Conservation (phyloP, 305 asterid species). For the Solanum hybrid region DNA sequence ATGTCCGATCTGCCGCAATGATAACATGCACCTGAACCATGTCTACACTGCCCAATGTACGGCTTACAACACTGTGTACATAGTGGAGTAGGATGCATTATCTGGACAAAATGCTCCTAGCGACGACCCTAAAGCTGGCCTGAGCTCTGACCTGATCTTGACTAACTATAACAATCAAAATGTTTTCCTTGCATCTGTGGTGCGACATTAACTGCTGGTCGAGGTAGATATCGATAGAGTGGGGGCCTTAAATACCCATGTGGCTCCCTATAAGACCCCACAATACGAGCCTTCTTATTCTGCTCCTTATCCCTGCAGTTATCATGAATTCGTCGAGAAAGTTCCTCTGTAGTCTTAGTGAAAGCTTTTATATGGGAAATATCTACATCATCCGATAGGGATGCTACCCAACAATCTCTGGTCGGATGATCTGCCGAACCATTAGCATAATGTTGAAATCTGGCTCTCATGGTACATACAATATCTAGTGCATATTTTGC, state of each 20-base stretch:
- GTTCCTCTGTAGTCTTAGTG: background rate
- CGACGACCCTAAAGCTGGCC: background rate
- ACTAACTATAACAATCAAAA: no score
- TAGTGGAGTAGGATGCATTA: background rate
- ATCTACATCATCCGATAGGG: background rate
- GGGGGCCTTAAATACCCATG: background rate
- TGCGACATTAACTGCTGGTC: background rate
- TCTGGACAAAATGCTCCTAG: background rate
- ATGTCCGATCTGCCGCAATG: background rate
- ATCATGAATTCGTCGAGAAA: background rate
- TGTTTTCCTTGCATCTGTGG: background rate
- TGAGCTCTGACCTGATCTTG: background rate
- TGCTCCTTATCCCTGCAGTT: background rate
- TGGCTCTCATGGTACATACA: background rate
- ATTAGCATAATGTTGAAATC: no score
- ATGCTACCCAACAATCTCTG: background rate
- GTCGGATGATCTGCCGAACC: background rate
- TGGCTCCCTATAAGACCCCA: background rate
- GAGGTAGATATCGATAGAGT: background rate
- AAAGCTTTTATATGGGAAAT: background rate
- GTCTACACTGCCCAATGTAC: background rate
- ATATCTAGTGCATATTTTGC: background rate
- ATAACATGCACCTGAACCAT: background rate
- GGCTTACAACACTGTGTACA: background rate
- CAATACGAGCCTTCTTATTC: background rate